Evolutionary conservation across 1,284 basidiomycete genomes (phyloP).

Genomic region (Ustilago cynodontis): DNA sequence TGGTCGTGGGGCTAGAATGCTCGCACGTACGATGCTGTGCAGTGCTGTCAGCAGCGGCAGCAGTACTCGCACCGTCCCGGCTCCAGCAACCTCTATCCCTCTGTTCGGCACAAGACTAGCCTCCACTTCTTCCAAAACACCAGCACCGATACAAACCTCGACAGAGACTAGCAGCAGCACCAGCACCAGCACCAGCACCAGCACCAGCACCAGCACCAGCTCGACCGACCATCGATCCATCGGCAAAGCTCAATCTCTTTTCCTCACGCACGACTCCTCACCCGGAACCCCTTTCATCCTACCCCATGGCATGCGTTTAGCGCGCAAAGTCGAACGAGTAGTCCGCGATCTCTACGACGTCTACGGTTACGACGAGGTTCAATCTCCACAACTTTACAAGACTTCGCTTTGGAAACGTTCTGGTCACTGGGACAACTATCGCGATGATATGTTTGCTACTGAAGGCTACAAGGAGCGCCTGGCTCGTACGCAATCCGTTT

Average conservation of each 20-base stretch:
- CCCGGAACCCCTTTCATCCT: conserved; percentile 69
- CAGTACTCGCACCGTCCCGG: neutral
- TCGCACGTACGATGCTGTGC: conserved; percentile 22
- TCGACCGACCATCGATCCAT: conserved; percentile 59
- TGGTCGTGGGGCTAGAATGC: conserved; percentile 1
- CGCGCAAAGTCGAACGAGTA: conserved; percentile 64
- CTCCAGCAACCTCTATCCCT: conserved; percentile 1
- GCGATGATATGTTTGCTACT: conserved; percentile 69
- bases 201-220: neutral
- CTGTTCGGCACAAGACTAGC: conserved; percentile 1
- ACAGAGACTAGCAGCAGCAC: no score
- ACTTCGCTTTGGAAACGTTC: conserved; percentile 63
- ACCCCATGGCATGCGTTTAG: conserved; percentile 66
- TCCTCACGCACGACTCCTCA: conserved; percentile 66
- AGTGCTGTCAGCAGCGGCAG: neutral
- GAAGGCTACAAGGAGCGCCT: conserved; percentile 60
- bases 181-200: neutral
- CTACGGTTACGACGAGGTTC: conserved; percentile 67
- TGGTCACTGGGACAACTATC: conserved; percentile 70
- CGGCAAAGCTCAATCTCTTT: conserved; percentile 61
- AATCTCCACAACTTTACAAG: conserved; percentile 67
- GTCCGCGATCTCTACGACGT: conserved; percentile 67
- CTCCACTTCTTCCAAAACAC: conserved; percentile 4
- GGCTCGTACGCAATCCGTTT: conserved; percentile 4
- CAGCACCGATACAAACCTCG: no score